Conservation (phyloP, 2,329 filamentous ascomycete genomes). For the Ophiostoma triangulosporum region DNA sequence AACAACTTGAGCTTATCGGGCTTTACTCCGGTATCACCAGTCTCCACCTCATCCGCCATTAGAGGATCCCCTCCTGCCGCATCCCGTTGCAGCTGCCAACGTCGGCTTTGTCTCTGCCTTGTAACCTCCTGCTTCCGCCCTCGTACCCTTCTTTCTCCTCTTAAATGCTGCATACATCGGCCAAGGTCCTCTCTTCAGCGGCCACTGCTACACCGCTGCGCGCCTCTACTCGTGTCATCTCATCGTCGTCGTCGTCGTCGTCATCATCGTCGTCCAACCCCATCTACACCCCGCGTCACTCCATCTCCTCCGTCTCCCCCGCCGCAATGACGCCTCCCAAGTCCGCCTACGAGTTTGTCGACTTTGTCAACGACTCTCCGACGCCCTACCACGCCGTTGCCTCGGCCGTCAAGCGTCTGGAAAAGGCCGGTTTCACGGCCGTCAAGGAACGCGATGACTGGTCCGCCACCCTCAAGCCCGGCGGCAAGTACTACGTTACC, state of each 20-base stretch:
- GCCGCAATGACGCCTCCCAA: constrained; percentile 37
- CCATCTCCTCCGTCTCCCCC: constrained; percentile 10
- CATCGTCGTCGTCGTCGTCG: not conserved
- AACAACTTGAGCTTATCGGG: too few relatives aligned
- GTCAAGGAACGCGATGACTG: constrained; percentile 88
- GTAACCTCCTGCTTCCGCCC: not conserved
- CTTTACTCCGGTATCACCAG: too few relatives aligned
- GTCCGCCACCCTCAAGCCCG: constrained; percentile 64
- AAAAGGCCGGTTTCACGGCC: constrained; percentile 71
- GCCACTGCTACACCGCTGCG: not conserved
- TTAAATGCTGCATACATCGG: constrained; percentile 6
- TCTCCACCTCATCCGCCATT: too few relatives aligned
- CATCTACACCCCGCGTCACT: constrained; percentile 1
- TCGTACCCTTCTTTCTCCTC: not conserved
- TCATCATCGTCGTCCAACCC: not conserved
- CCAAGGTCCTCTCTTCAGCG: constrained; percentile 5
- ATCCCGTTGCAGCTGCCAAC: not conserved
- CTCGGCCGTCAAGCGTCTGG: constrained; percentile 60
- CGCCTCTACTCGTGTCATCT: not conserved
- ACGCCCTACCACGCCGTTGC: constrained; percentile 92
- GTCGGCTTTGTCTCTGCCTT: not conserved
- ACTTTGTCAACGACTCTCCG: constrained; percentile 88
- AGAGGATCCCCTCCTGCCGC: not conserved
- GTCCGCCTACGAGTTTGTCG: constrained; percentile 69
- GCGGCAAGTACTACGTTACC: constrained; percentile 93